Evolutionary conservation across 1,284 basidiomycete species (phyloP), one percentile per base, ranked within the genome.

Genomic region (Dichomitus squalens): DNA sequence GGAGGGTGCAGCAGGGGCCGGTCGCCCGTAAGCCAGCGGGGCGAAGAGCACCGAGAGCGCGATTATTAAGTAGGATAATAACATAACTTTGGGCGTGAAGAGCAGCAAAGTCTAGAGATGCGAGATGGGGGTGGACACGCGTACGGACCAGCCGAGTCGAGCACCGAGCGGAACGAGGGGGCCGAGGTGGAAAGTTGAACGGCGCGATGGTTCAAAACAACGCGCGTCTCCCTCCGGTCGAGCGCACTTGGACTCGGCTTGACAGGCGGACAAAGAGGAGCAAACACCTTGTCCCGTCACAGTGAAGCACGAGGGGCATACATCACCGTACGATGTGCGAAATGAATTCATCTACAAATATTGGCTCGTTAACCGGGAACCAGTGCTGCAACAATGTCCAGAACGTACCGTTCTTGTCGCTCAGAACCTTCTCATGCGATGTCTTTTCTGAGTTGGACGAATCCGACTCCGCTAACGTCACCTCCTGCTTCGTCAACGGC

Each of bases 261-360:
- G 62, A 64, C 59, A 55, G 41, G 47, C 52, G 35, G 39, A 34
- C 62, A 64, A 64, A 64, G 62, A 55, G n/a, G 21, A 18, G 55
- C 59, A 64, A 64, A 61, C 49, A 64, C 4, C 29, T 16, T 7
- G 18, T 12, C 59, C 52, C 54, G 61, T 64, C 54, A 52, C 44
- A 8, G 49, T 31, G 49, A 52, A 44, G 36, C 16, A 38, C 34
- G 51, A 41, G 8, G 35, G 38, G 38, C 3, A 7, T n/a, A 25
- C 31, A 20, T 58, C 51, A 63, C 53, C 53, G 49, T 9, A 55
- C 53, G 43, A 63, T 29, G 46, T 50, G 51, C 38, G 25, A 3
- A 16, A 39, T 23, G 43, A 21, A 52, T 4, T 20, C 14, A 7
- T 29, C 55, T 56, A 34, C 27, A n/a, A 9, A 25, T 0, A 29